Percentiles rank a stretch among this genome's conserved stretches.
Evolutionary conservation across 2,329 filamentous ascomycete genomes (phyloP).

Genomic region (Trichophyton simii): DNA sequence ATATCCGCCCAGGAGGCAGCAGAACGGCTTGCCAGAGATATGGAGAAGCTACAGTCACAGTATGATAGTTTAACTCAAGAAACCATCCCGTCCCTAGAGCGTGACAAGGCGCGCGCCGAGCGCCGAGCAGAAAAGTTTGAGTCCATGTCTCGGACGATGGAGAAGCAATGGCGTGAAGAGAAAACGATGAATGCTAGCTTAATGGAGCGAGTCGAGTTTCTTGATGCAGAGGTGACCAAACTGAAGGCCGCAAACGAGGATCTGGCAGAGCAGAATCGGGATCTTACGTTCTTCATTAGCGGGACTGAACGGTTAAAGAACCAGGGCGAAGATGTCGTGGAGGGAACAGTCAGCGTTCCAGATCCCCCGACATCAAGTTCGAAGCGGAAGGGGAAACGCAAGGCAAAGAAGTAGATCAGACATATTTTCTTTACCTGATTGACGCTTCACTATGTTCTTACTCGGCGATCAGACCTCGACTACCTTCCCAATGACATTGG

Average conservation of each 20-base stretch:
- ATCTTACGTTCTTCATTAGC: slow-evolving; percentile 76
- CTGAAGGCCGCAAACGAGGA: slow-evolving; percentile 54
- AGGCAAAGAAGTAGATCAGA: slow-evolving; percentile 6
- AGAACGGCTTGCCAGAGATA: slow-evolving; percentile 46
- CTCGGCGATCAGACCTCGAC: neutral
- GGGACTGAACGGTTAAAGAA: slow-evolving; percentile 66
- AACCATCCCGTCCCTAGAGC: slow-evolving; percentile 57
- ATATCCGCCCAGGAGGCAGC: slow-evolving; percentile 47
- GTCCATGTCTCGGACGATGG: slow-evolving; percentile 60
- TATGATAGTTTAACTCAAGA: slow-evolving; percentile 42
- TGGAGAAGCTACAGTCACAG: slow-evolving; percentile 44
- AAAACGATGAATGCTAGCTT: slow-evolving; percentile 71
- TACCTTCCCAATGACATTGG: neutral
- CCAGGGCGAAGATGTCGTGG: slow-evolving; percentile 60
- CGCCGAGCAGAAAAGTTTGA: slow-evolving; percentile 59
- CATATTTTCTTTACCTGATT: neutral
- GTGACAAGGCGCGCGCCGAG: slow-evolving; percentile 56
- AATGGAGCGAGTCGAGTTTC: slow-evolving; percentile 61
- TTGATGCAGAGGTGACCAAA: slow-evolving; percentile 46
- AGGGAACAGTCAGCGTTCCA: slow-evolving; percentile 56
- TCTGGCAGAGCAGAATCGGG: slow-evolving; percentile 72
- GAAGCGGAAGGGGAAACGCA: slow-evolving; percentile 34
- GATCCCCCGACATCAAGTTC: slow-evolving; percentile 41
- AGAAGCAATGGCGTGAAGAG: slow-evolving; percentile 71
- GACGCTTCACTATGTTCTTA: neutral